phyloP scores from a whole-genome alignment of 75 land plant species.

The Selaginella moellendorffii region DNA sequence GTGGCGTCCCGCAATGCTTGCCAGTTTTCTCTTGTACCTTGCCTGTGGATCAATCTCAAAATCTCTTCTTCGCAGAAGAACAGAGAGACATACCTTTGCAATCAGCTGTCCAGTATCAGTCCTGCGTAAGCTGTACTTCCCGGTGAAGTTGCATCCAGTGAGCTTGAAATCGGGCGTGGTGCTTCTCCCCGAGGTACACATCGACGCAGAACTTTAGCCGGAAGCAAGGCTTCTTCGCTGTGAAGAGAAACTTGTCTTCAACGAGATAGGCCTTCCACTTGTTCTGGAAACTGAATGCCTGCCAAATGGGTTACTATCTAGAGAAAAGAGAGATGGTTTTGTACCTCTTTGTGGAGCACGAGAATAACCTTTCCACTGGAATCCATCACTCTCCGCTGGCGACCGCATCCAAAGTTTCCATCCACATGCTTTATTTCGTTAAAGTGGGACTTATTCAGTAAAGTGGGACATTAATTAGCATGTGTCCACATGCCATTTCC shows the following conservation, averaged over 20 bases:
- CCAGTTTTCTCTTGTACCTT: background rate
- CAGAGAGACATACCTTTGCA: background rate
- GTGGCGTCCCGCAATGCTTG: background rate
- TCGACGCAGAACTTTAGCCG: background rate
- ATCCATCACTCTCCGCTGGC: background rate
- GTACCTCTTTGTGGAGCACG: background rate
- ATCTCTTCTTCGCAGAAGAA: too few species aligned
- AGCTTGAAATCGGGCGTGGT: background rate
- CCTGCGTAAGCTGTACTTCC: background rate
- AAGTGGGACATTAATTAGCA: too few species aligned
- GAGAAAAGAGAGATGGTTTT: background rate
- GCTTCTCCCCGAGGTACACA: background rate
- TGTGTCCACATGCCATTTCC: too few species aligned
- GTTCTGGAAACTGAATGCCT: background rate
- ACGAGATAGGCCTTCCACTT: background rate
- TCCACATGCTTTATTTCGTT: too few species aligned
- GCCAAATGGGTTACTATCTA: too few species aligned
- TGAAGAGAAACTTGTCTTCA: background rate
- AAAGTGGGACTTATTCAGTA: too few species aligned
- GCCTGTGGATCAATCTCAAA: background rate
- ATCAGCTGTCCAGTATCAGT: background rate
- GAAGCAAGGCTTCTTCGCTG: background rate
- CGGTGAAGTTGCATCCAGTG: background rate
- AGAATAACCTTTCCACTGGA: background rate
- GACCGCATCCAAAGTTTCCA: background rate